Conservation (phyloP, 805 yeast genomes). For the Jamesozyma piceae region DNA sequence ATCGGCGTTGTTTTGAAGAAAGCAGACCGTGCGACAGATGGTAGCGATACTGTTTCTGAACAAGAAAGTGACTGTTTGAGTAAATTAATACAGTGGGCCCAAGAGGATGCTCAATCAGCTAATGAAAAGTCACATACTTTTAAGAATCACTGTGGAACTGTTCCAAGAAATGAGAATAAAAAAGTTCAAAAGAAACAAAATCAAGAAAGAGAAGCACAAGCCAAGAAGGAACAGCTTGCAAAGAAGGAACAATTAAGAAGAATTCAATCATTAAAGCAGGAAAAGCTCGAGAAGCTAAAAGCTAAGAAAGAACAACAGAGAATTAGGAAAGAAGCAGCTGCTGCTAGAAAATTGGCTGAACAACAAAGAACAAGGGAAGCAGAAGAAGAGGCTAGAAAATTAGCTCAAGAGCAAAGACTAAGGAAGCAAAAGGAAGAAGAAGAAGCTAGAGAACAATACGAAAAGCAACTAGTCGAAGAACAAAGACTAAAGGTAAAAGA, state of each 20-base stretch:
- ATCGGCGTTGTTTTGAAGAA: conserved; percentile 7
- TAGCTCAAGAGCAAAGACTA: not conserved
- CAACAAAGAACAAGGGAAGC: conserved; percentile 2
- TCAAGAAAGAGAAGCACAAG: conserved; percentile 3
- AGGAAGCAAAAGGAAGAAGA: conserved; percentile 2
- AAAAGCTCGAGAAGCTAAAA: not conserved
- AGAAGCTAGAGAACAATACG: not conserved
- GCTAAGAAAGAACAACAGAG: conserved; percentile 1
- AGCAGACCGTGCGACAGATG: not conserved
- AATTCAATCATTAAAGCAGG: not conserved
- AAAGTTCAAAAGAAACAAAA: conserved; percentile 3
- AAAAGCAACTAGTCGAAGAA: conserved; percentile 3
- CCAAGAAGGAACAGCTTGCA: too few relatives aligned
- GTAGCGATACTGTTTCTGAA: not conserved
- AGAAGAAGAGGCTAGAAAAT: not conserved
- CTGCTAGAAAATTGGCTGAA: not conserved
- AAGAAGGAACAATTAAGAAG: conserved; percentile 2
- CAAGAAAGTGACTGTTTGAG: conserved; percentile 1
- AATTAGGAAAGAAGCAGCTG: conserved; percentile 1
- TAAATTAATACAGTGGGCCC: conserved; percentile 14
- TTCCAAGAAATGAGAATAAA: not conserved
- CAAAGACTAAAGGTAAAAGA: conserved; percentile 2
- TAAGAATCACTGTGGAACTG: not conserved
- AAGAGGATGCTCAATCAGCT: not conserved
- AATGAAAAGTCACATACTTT: not conserved